These are phyloP conservation scores for Arabidopsis suecica DNA, from an alignment of 345 rosid species.

Conservation along the genomic window DNA sequence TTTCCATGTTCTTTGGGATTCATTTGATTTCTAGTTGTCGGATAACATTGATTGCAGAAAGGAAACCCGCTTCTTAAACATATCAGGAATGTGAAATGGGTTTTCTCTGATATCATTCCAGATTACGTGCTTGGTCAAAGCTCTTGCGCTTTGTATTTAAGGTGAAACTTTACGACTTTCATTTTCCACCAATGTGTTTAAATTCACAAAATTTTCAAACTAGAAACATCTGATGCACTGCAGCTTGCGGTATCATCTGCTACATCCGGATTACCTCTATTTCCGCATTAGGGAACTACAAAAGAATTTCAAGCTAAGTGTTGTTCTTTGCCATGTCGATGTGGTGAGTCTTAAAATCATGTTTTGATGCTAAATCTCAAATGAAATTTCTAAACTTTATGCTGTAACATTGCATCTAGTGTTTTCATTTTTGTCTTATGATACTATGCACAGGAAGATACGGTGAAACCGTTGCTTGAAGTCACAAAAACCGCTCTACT, in stretches of 20 bases:
- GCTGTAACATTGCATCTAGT: neutral
- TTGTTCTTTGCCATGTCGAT: conserved; percentile 90
- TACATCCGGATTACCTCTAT: conserved; percentile 92
- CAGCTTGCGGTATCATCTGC: conserved; percentile 91
- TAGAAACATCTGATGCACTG: conserved; percentile 11
- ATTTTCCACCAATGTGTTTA: neutral
- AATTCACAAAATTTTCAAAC: neutral
- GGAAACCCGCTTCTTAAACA: conserved; percentile 93
- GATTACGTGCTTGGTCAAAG: conserved; percentile 85
- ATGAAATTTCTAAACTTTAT: neutral
- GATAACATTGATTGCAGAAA: conserved; percentile 57
- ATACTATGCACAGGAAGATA: conserved; percentile 66
- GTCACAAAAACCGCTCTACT: conserved; percentile 82
- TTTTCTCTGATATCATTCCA: conserved; percentile 72
- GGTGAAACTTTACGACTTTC: conserved; percentile 50
- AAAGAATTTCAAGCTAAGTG: conserved; percentile 82
- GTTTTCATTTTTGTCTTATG: conserved; percentile 4
- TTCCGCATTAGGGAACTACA: conserved; percentile 90
- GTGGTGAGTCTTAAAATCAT: conserved; percentile 59
- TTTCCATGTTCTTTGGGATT: neutral
- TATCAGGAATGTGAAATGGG: conserved; percentile 86
- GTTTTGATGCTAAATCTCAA: neutral
- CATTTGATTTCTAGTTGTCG: neutral
- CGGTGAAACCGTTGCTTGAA: conserved; percentile 77
- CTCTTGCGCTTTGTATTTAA: conserved; percentile 86